Conservation (phyloP, 768 basidiomycete species). For the Aureoboletus auriporus region DNA sequence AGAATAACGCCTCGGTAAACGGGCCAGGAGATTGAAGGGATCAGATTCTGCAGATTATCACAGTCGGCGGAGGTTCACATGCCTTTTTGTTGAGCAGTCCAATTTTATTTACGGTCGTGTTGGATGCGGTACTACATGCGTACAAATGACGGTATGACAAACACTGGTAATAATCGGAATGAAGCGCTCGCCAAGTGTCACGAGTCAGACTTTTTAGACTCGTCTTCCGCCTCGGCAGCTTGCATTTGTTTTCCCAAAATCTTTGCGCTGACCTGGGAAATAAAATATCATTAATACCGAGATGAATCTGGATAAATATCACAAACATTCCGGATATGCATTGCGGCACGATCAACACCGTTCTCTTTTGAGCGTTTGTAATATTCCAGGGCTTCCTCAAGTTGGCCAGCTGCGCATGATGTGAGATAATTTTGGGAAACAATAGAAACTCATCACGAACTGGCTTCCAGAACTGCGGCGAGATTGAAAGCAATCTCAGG, state of each 20-base stretch:
- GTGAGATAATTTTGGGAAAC: constrained; percentile 31
- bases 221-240: constrained; percentile 30
- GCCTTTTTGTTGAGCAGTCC: constrained; percentile 4
- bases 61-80: constrained; percentile 8
- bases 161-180: constrained; percentile 8
- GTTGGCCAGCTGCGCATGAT: constrained; percentile 55
- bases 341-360: constrained; percentile 77
- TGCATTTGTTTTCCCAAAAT: constrained; percentile 61
- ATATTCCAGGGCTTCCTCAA: constrained; percentile 77
- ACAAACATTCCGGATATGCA: constrained; percentile 80
- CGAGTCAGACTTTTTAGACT: constrained; percentile 25
- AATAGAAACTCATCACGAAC: constrained; percentile 46
- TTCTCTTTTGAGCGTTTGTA: constrained; percentile 76
- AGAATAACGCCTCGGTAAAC: constrained; percentile 19
- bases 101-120: constrained; percentile 12
- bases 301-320: constrained; percentile 16
- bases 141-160: constrained; percentile 14
- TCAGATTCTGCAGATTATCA: constrained; percentile 15
- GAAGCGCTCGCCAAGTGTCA: constrained; percentile 13
- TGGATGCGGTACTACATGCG: constrained; percentile 2
- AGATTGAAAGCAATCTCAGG: constrained; percentile 91
- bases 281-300: constrained; percentile 11
- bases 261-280: constrained; percentile 71
- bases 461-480: constrained; percentile 86
- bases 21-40: constrained; percentile 25